Evolutionary conservation across 768 basidiomycete genomes (phyloP).

Genomic region (Austroboletus eburneus): DNA sequence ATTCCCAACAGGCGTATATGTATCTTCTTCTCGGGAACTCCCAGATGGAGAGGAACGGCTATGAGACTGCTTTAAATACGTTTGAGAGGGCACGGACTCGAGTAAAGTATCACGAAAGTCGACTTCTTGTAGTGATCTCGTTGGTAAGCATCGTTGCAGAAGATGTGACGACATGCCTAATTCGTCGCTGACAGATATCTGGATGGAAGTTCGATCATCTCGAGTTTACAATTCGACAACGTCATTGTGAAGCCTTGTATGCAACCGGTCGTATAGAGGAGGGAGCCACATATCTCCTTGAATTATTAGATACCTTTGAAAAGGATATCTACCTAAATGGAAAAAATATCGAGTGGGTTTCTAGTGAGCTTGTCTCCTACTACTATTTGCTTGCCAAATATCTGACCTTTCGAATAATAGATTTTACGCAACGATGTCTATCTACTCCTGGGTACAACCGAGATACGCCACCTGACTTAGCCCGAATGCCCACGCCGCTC

Average conservation of each 20-base stretch:
- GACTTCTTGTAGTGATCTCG: background rate
- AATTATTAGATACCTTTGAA: background rate
- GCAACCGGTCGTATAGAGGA: background rate
- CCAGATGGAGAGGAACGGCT: background rate
- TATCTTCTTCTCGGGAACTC: background rate
- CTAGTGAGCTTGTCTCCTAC: background rate
- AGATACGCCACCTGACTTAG: too few relatives aligned
- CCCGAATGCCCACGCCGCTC: background rate
- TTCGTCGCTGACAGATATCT: background rate
- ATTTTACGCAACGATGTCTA: background rate
- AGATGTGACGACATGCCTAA: background rate
- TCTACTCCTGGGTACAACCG: background rate
- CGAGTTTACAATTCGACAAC: background rate
- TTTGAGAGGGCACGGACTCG: background rate
- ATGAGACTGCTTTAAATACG: background rate
- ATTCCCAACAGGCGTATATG: background rate
- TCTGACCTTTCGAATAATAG: background rate
- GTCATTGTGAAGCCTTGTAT: background rate
- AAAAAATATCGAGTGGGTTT: background rate
- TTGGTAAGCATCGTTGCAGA: background rate
- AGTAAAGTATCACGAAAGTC: background rate
- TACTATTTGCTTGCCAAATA: background rate
- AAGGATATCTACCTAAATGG: background rate
- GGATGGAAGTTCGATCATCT: conserved; percentile 8
- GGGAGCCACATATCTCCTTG: background rate